Evolutionary conservation across 352 stramenopile species (phyloP).

Genomic region (Pythium phragmitis): DNA sequence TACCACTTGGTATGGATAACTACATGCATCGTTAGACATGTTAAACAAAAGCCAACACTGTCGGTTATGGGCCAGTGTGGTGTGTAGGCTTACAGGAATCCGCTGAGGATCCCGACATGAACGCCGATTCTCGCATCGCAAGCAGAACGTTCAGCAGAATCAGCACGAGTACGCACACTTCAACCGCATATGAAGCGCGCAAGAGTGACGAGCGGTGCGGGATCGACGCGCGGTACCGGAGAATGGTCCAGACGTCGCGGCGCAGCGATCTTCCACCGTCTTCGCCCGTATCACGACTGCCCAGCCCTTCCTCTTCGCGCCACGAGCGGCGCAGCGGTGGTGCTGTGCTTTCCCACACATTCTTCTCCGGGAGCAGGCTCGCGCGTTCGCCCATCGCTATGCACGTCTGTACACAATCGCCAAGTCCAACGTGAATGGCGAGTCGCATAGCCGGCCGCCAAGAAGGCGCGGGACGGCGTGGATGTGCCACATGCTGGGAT

Average conservation of each 20-base stretch:
- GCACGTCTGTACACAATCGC: background rate
- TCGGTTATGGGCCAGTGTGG: too few relatives aligned
- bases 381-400: slow-evolving; percentile 22
- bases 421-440: background rate
- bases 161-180: slow-evolving; percentile 65
- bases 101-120: slow-evolving; percentile 23
- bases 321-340: slow-evolving; percentile 2
- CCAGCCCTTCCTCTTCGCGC: slow-evolving; percentile 14
- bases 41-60: background rate
- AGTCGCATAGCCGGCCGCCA: background rate
- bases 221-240: slow-evolving; percentile 73
- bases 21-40: slow-evolving; percentile 5
- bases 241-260: slow-evolving; percentile 67
- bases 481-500: background rate
- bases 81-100: slow-evolving; percentile 5
- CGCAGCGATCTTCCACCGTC: slow-evolving; percentile 33
- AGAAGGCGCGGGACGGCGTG: background rate
- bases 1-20: slow-evolving; percentile 62
- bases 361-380: slow-evolving; percentile 30
- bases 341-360: slow-evolving; percentile 34
- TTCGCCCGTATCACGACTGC: background rate
- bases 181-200: slow-evolving; percentile 65
- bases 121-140: slow-evolving; percentile 59
- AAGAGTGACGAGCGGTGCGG: slow-evolving; percentile 54
- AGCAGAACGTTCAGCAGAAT: slow-evolving; percentile 80